Percentiles rank a stretch among this genome's conserved stretches.
phyloP scores from a whole-genome alignment of 139 green algal genomes.

The Nannochloris sp. region DNA sequence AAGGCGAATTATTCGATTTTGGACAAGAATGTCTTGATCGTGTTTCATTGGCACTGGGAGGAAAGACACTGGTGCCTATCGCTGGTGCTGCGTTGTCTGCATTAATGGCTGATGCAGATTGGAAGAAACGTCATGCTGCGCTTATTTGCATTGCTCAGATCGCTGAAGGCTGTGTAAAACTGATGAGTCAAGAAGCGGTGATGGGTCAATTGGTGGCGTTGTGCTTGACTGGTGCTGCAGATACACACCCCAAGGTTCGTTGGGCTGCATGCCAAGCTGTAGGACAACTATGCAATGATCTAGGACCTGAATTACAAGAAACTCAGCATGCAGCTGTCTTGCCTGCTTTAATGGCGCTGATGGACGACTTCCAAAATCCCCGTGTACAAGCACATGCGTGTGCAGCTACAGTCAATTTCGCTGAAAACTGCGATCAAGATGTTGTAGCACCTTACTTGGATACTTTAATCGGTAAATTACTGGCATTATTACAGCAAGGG shows the following conservation, averaged over 20 bases:
- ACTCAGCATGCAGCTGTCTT: slow-evolving; percentile 40
- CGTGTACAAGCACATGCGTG: slow-evolving; percentile 90
- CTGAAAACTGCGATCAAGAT: slow-evolving; percentile 74
- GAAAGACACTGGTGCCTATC: slow-evolving; percentile 79
- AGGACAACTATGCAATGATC: slow-evolving; percentile 97
- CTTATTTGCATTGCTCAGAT: slow-evolving; percentile 93
- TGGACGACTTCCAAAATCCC: slow-evolving; percentile 83
- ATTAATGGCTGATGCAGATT: slow-evolving; percentile 71
- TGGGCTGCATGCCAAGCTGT: slow-evolving; percentile 96
- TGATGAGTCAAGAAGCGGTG: slow-evolving; percentile 59
- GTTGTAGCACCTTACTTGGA: slow-evolving; percentile 89
- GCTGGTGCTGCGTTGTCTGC: slow-evolving; percentile 58
- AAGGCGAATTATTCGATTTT: slow-evolving; percentile 72
- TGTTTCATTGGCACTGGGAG: slow-evolving; percentile 81
- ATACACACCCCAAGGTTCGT: slow-evolving; percentile 73
- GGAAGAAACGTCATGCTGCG: slow-evolving; percentile 84
- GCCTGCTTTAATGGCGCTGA: slow-evolving; percentile 52
- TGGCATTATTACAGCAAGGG: slow-evolving; percentile 74
- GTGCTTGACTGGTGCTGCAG: slow-evolving; percentile 61
- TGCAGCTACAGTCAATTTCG: slow-evolving; percentile 97
- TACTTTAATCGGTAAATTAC: slow-evolving; percentile 76
- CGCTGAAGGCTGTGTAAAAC: slow-evolving; percentile 92
- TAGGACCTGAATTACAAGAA: slow-evolving; percentile 88
- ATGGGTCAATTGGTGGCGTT: slow-evolving; percentile 72
- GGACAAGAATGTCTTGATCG: slow-evolving; percentile 92